phyloP scores from a whole-genome alignment of 345 rosid species.

The Cardamine chenopodiifolia region DNA sequence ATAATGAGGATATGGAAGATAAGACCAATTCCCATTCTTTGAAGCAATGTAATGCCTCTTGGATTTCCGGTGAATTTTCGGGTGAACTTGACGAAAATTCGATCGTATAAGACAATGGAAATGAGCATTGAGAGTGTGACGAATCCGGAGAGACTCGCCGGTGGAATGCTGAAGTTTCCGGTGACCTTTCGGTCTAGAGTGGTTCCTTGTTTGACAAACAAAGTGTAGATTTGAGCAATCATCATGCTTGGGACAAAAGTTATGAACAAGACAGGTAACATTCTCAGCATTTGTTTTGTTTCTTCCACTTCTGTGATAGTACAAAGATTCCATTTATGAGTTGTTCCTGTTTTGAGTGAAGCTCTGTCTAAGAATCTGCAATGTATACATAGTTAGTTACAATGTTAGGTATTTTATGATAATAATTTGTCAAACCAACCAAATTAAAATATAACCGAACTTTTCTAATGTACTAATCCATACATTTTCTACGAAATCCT shows the following conservation, averaged over 20 bases:
- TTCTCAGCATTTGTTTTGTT: constrained; percentile 86
- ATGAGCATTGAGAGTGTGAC: constrained; percentile 70
- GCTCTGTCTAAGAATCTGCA: constrained; percentile 76
- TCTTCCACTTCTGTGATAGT: constrained; percentile 91
- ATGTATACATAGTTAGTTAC: constrained; percentile 3
- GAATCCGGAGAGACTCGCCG: constrained; percentile 67
- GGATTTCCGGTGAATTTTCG: constrained; percentile 62
- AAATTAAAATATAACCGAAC: too few species aligned
- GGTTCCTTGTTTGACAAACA: constrained; percentile 92
- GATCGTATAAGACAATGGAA: constrained; percentile 60
- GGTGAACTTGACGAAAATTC: constrained; percentile 47
- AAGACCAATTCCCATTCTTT: constrained; percentile 76
- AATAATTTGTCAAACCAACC: too few species aligned
- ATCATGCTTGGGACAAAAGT: constrained; percentile 86
- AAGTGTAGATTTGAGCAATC: constrained; percentile 72
- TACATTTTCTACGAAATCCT: too few species aligned
- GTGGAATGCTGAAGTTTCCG: constrained; percentile 64
- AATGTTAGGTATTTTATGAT: not conserved
- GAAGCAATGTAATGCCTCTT: constrained; percentile 73
- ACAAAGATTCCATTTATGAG: constrained; percentile 63
- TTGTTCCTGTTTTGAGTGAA: constrained; percentile 59
- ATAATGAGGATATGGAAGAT: constrained; percentile 53
- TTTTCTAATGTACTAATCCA: not conserved
- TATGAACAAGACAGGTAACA: constrained; percentile 72
- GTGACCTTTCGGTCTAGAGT: constrained; percentile 61